These are phyloP conservation scores for Boletellus dicymbophilus DNA, from an alignment of 1,284 basidiomycete species.

Conservation along the genomic window DNA sequence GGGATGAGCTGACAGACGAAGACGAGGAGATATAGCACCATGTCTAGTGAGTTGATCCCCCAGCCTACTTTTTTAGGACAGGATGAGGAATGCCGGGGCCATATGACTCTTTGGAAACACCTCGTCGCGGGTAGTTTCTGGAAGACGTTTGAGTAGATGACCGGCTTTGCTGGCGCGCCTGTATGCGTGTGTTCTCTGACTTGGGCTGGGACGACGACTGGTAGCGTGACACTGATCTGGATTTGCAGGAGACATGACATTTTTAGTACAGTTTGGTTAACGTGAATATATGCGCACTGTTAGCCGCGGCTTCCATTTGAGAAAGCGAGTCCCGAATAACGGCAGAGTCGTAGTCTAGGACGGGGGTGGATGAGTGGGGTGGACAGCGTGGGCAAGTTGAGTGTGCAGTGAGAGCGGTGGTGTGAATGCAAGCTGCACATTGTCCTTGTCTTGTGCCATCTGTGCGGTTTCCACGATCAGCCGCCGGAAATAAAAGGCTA, in stretches of 20 bases:
- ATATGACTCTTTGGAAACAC: constrained; percentile 65
- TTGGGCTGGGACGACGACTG: neutral
- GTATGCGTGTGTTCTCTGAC: constrained; percentile 21
- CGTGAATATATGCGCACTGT: too few relatives aligned
- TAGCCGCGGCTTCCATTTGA: neutral
- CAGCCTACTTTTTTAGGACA: constrained; percentile 27
- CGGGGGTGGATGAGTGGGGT: too few relatives aligned
- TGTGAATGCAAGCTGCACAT: neutral
- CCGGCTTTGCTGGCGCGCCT: constrained; percentile 18
- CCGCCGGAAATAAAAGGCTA: constrained; percentile 16
- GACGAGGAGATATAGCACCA: constrained; percentile 40
- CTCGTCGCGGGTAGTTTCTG: constrained; percentile 12
- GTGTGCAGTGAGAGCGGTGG: too few relatives aligned
- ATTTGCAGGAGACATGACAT: too few relatives aligned
- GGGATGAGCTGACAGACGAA: constrained; percentile 76
- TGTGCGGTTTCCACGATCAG: constrained; percentile 23
- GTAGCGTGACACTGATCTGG: constrained; percentile 7
- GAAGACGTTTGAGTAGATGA: constrained; percentile 25
- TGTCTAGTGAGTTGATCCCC: constrained; percentile 16
- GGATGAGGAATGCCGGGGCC: constrained; percentile 78
- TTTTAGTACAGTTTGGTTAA: too few relatives aligned
- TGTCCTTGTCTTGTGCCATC: too few relatives aligned
- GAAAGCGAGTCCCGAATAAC: neutral
- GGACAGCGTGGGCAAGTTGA: too few relatives aligned
- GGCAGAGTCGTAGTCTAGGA: too few relatives aligned